A percentile compares a stretch with the other conserved stretches of the same genome.
Conservation (phyloP, 192 early-diverging fungal species). For the Backusella tuberculispora region DNA sequence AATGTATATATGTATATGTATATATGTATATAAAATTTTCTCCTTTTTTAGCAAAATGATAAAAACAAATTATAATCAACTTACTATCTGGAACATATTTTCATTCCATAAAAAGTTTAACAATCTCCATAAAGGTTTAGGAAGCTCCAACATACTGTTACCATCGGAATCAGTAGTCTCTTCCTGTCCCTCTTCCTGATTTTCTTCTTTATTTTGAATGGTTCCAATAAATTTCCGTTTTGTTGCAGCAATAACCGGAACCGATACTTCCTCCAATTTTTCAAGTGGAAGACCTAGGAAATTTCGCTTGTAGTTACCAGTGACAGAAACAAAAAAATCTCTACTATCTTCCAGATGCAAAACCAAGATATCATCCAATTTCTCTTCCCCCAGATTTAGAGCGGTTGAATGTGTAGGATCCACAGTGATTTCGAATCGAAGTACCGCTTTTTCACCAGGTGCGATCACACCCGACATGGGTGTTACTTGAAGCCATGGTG, state of each 20-base stretch:
- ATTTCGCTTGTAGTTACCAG: conserved; percentile 70
- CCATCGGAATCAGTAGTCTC: neutral
- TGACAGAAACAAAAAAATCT: conserved; percentile 83
- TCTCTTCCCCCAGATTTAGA: conserved; percentile 64
- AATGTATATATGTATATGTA: neutral
- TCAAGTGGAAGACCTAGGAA: conserved; percentile 79
- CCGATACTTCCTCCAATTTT: conserved; percentile 60
- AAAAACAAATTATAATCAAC: conserved; percentile 8
- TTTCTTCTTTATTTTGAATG: conserved; percentile 48
- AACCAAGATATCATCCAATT: conserved; percentile 78
- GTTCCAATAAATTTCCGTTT: conserved; percentile 13
- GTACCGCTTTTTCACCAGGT: conserved; percentile 67
- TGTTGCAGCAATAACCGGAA: conserved; percentile 46
- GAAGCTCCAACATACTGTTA: neutral
- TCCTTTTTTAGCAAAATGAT: neutral
- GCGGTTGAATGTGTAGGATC: conserved; percentile 49
- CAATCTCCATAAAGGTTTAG: conserved; percentile 58
- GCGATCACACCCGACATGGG: conserved; percentile 72
- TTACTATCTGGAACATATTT: conserved; percentile 64
- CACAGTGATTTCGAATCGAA: conserved; percentile 66
- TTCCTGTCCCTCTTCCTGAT: neutral
- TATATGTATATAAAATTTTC: conserved; percentile 9
- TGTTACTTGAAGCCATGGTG: conserved; percentile 74
- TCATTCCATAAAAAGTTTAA: conserved; percentile 70
- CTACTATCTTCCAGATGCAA: conserved; percentile 80